Evolutionary conservation across 129 eudicot genomes (phyloP).

Genomic region (Escallonia rubra): DNA sequence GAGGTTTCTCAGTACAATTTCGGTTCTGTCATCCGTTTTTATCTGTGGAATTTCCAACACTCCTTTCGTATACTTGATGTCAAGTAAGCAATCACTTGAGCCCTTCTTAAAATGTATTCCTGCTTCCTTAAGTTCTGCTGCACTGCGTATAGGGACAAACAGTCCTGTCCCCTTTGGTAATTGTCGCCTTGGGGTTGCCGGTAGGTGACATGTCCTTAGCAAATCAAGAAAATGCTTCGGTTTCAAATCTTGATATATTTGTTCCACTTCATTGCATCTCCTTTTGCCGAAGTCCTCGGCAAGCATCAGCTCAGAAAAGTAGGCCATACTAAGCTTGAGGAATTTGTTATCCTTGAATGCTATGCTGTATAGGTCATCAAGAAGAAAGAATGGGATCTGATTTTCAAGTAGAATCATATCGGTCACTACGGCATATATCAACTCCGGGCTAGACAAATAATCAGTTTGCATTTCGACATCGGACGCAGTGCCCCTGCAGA

Average conservation of each 20-base stretch:
- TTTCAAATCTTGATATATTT: not conserved
- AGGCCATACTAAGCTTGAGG: not conserved
- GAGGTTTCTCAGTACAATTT: conserved; percentile 15
- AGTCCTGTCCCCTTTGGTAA: not conserved
- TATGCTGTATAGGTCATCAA: conserved; percentile 6
- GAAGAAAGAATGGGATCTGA: conserved; percentile 15
- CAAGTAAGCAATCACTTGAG: conserved; percentile 6
- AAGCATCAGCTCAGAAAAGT: not conserved
- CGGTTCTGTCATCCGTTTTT: not conserved
- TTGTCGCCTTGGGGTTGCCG: not conserved
- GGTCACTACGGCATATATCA: not conserved
- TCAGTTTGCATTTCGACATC: not conserved
- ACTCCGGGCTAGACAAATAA: not conserved
- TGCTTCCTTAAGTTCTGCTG: conserved; percentile 11
- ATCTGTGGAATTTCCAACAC: conserved; percentile 16
- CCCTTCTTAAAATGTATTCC: conserved; percentile 10
- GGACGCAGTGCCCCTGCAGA: not conserved
- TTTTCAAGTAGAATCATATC: conserved; percentile 13
- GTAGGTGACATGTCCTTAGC: conserved; percentile 11
- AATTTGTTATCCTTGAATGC: not conserved
- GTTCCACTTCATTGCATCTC: not conserved
- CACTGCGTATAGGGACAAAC: not conserved
- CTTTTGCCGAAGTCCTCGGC: not conserved
- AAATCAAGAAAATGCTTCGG: conserved; percentile 4
- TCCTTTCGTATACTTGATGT: conserved; percentile 12